phyloP scores from a whole-genome alignment of 1,284 basidiomycete genomes.

The Ganoderma lucidum region DNA sequence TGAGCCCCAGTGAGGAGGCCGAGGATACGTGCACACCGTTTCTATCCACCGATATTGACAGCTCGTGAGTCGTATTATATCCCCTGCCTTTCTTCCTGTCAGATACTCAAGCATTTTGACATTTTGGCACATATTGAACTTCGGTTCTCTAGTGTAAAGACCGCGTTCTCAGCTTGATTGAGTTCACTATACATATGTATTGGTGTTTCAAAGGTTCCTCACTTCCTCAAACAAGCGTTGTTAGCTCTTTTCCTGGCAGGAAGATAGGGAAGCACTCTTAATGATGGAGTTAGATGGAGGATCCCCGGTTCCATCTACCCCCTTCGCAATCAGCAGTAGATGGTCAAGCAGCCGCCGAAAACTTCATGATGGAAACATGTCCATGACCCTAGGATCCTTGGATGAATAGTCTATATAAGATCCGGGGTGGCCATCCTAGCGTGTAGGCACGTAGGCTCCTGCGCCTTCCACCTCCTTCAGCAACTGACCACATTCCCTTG shows the following conservation, averaged over 20 bases:
- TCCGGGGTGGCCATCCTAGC: neutral
- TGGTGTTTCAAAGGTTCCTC: neutral
- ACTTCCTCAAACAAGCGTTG: neutral
- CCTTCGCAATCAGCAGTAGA: neutral
- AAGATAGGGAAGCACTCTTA: neutral
- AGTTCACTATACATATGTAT: neutral
- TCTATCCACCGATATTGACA: neutral
- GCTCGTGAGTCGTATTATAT: neutral
- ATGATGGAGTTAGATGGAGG: neutral
- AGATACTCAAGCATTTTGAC: neutral
- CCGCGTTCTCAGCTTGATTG: neutral
- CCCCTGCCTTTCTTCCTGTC: neutral
- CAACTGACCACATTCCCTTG: constrained; percentile 1
- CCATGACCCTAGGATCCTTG: neutral
- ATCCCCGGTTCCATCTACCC: neutral
- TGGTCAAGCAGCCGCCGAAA: neutral
- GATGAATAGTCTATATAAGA: neutral
- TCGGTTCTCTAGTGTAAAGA: neutral
- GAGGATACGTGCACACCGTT: neutral
- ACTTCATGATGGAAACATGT: neutral
- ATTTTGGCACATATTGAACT: neutral
- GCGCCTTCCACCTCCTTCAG: neutral
- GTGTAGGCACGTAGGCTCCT: neutral
- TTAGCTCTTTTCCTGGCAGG: neutral
- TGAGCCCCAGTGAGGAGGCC: too few species aligned